Evolutionary conservation across 177 flowering plant species (phyloP), one percentile per base, ranked within the genome.

Genomic region (Vitis hybrid): DNA sequence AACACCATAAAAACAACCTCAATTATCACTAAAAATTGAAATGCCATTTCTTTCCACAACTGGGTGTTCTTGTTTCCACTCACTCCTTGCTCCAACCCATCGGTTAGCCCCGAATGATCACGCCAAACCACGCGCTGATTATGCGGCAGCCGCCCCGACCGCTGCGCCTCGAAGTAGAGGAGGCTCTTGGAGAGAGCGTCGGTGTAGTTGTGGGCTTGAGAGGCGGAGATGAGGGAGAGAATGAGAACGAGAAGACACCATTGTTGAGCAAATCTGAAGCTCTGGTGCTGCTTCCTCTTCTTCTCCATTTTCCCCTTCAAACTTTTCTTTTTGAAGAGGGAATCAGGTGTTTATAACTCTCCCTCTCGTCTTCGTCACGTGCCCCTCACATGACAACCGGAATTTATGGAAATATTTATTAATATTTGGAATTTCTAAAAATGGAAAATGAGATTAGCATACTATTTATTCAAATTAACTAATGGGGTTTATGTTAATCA

Each of bases 61-160:
- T 2, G 3, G 27, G 27, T 24, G 27, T 24, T 24, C 27, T 24
- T 7, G 4, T 59, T 46, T 35, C 20, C 1, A 72, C 89, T 71
- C 7, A 91, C 98, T 49, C 97, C 98, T 84, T 93, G 97, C 72
- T 93, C 97, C 0, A 93, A 78, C 35, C 98, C 98, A 63, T 93
- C 98, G 62, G 93, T 87, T 75, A 93, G 91, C 74, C 93, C 98
- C 50, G 98, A 93, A 75, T 93, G 87, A 77, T 90, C 84, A 11
- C 93, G 85, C 98, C 98, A 91, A 10, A 85, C 74, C 82, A 84
- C 91, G 2, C 98, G 65, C 58, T 93, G 97, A 73, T 88, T 90
- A 84, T 93, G 83, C 0, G 98, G 98, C 1, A 93, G 73, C 18
- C 87, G 84, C 14, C 98, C 98, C 17, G 98, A 91, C 51, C 98